Percentiles rank a stretch among this genome's conserved stretches.
phyloP scores from a whole-genome alignment of 1,139 yeast species.

The Magnusiomyces paraingens region DNA sequence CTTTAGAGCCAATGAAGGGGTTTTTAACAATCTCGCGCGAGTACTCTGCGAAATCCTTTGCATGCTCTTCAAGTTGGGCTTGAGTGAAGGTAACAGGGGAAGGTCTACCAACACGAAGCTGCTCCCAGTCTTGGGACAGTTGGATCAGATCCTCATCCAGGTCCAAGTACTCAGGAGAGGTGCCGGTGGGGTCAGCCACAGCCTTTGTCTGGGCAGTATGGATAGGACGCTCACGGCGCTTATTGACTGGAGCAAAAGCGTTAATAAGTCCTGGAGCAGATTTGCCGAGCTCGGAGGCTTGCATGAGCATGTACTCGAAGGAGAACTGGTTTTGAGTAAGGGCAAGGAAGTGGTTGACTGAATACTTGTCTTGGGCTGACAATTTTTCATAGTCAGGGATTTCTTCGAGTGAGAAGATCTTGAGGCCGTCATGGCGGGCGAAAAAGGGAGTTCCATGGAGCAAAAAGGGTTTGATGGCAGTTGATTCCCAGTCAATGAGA shows the following conservation, averaged over 20 bases:
- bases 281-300: conserved; percentile 39
- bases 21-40: conserved; percentile 59
- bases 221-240: conserved; percentile 35
- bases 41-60: conserved; percentile 54
- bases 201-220: conserved; percentile 42
- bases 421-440: conserved; percentile 81
- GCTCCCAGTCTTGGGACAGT: conserved; percentile 52
- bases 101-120: conserved; percentile 31
- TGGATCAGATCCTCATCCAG: conserved; percentile 71
- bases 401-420: conserved; percentile 70
- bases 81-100: conserved; percentile 60
- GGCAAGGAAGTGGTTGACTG: conserved; percentile 77
- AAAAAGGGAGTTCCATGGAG: conserved; percentile 74
- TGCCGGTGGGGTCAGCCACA: conserved; percentile 45
- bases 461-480: conserved; percentile 73
- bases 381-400: conserved; percentile 62
- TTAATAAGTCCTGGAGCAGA: conserved; percentile 45
- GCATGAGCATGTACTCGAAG: conserved; percentile 75
- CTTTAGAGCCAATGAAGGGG: conserved; percentile 87
- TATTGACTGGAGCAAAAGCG: conserved; percentile 40
- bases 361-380: conserved; percentile 67
- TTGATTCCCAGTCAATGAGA: conserved; percentile 76
- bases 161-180: conserved; percentile 62
- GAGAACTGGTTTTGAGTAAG: conserved; percentile 86
- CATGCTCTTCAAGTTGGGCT: conserved; percentile 51